Conservation (phyloP, 1,284 basidiomycete species). For the Cerioporus squamosus region DNA sequence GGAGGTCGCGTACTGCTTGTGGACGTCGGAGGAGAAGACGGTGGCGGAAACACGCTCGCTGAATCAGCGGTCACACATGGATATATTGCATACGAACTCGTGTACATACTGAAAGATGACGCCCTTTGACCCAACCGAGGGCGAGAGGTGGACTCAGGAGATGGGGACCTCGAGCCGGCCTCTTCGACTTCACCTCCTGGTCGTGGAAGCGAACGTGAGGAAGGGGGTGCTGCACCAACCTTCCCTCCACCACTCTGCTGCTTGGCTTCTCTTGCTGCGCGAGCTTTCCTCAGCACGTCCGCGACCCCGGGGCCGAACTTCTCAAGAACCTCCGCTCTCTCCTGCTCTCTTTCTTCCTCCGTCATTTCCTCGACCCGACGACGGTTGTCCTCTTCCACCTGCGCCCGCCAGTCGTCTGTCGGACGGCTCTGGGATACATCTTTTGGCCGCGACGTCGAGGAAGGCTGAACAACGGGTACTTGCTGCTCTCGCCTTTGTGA, state of each 20-base stretch:
- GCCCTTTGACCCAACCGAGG: conserved; percentile 17
- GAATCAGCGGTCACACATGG: conserved; percentile 15
- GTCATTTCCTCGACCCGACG: conserved; percentile 49
- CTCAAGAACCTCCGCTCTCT: conserved; percentile 62
- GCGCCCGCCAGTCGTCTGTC: conserved; percentile 32
- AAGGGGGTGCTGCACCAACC: conserved; percentile 14
- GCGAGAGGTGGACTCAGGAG: conserved; percentile 16
- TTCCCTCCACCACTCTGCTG: conserved; percentile 3
- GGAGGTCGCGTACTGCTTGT: conserved; percentile 44
- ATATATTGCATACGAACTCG: conserved; percentile 10
- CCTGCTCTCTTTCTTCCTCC: conserved; percentile 48
- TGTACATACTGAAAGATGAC: conserved; percentile 27
- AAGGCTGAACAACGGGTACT: conserved; percentile 21
- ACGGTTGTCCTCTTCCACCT: conserved; percentile 48
- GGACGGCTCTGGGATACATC: neutral
- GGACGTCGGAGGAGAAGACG: conserved; percentile 34
- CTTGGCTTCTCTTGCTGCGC: conserved; percentile 38
- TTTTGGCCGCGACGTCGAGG: neutral
- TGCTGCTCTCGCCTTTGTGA: conserved; percentile 27
- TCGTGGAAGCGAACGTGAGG: conserved; percentile 11
- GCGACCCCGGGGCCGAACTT: conserved; percentile 67
- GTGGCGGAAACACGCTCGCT: conserved; percentile 24
- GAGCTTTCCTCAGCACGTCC: conserved; percentile 59
- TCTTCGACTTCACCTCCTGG: conserved; percentile 3
- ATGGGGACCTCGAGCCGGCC: conserved; percentile 13